Evolutionary conservation across 192 early-diverging fungal species (phyloP).

Genomic region (Chytriomyces confervae): DNA sequence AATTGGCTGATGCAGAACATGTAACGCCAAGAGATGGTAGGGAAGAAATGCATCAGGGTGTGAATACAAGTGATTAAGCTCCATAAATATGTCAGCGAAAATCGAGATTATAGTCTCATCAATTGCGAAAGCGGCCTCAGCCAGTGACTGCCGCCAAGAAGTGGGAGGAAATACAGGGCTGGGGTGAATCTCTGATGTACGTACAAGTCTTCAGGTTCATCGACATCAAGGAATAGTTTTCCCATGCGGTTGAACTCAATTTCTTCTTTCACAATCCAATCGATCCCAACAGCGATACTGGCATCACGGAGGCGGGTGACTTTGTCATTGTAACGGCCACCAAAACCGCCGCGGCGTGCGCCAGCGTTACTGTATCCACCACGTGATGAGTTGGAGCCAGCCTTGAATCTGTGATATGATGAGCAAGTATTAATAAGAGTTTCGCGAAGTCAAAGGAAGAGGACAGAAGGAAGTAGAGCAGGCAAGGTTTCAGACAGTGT

Average conservation of each 20-base stretch:
- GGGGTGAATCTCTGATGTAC: slow-evolving; percentile 28
- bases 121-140: slow-evolving; percentile 10
- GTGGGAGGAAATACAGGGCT: neutral
- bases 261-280: slow-evolving; percentile 94
- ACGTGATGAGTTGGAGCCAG: slow-evolving; percentile 27
- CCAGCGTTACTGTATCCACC: slow-evolving; percentile 49
- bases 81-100: slow-evolving; percentile 28
- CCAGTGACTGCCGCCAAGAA: neutral
- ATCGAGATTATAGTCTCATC: slow-evolving; percentile 39
- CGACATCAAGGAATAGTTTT: slow-evolving; percentile 80
- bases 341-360: slow-evolving; percentile 38
- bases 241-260: slow-evolving; percentile 89
- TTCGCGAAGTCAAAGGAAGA: neutral
- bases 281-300: slow-evolving; percentile 81
- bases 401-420: slow-evolving; percentile 13
- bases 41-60: slow-evolving; percentile 21
- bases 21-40: neutral
- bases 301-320: slow-evolving; percentile 82
- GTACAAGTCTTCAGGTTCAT: slow-evolving; percentile 81
- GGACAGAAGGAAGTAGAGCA: no score
- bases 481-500: slow-evolving; percentile 6
- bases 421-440: neutral
- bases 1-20: neutral
- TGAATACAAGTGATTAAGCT: slow-evolving; percentile 34
- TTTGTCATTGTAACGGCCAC: slow-evolving; percentile 53